Evolutionary conservation across 805 yeast species (phyloP).

Genomic region (Metschnikowia amazonensis): DNA sequence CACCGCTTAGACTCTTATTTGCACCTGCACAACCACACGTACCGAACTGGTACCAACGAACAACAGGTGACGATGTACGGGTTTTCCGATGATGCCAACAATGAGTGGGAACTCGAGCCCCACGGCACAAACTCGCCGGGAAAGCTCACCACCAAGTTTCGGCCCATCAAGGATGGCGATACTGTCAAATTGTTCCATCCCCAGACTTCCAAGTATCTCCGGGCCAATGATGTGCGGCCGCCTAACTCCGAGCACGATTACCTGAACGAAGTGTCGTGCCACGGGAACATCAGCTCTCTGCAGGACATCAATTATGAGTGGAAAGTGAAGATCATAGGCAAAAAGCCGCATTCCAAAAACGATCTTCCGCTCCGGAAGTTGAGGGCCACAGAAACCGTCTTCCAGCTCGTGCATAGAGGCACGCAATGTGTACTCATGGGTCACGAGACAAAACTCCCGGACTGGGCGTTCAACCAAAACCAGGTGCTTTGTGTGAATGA

Average conservation of each 20-base stretch:
- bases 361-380: constrained; percentile 34
- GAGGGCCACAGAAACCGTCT: constrained; percentile 61
- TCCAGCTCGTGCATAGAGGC: constrained; percentile 64
- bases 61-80: constrained; percentile 79
- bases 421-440: constrained; percentile 69
- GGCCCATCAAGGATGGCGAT: constrained; percentile 50
- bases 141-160: constrained; percentile 32
- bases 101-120: constrained; percentile 68
- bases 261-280: constrained; percentile 74
- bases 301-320: constrained; percentile 73
- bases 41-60: constrained; percentile 62
- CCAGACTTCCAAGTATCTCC: constrained; percentile 61
- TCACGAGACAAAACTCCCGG: constrained; percentile 73
- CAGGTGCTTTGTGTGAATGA: constrained; percentile 83
- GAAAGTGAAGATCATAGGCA: constrained; percentile 47
- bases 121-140: constrained; percentile 34
- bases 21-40: constrained; percentile 67
- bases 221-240: constrained; percentile 71
- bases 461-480: constrained; percentile 79
- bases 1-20: constrained; percentile 66
- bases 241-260: constrained; percentile 91
- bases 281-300: constrained; percentile 52
- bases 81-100: constrained; percentile 54
- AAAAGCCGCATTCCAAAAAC: constrained; percentile 32
- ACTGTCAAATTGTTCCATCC: constrained; percentile 67